These are phyloP conservation scores for Clonostachys chloroleuca DNA, from an alignment of 2,329 filamentous ascomycete species.

Conservation along the genomic window DNA sequence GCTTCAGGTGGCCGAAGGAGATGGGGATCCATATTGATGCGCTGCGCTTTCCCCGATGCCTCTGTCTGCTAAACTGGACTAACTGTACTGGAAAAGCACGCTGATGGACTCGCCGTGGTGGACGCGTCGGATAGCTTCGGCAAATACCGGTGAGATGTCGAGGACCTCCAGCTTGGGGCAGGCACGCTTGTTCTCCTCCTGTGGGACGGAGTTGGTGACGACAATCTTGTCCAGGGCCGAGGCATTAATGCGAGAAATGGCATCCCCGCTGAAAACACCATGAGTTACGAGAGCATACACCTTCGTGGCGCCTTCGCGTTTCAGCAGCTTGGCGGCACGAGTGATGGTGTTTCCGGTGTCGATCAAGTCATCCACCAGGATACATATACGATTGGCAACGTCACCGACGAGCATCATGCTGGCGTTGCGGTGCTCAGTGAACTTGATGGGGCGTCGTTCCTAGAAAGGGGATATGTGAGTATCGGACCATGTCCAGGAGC, in stretches of 20 bases:
- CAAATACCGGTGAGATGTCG: slow-evolving; percentile 85
- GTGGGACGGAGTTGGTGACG: slow-evolving; percentile 92
- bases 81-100: slow-evolving; percentile 64
- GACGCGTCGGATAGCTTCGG: slow-evolving; percentile 90
- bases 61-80: no score
- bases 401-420: slow-evolving; percentile 96
- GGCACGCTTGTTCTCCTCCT: slow-evolving; percentile 70
- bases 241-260: slow-evolving; percentile 89
- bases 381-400: slow-evolving; percentile 75
- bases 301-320: slow-evolving; percentile 87
- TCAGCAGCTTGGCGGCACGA: slow-evolving; percentile 90
- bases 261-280: slow-evolving; percentile 91
- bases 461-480: slow-evolving; percentile 28
- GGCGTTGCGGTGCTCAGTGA: slow-evolving; percentile 83
- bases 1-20: no score
- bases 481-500: slow-evolving; percentile 5
- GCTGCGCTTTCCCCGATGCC: no score
- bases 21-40: no score
- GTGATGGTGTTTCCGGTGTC: slow-evolving; percentile 98
- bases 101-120: slow-evolving; percentile 98
- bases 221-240: slow-evolving; percentile 90
- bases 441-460: slow-evolving; percentile 86
- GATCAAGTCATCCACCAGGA: slow-evolving; percentile 89
- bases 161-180: slow-evolving; percentile 90
- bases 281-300: slow-evolving; percentile 94